Evolutionary conservation across 2,329 filamentous ascomycete species (phyloP).

Genomic region (Penicillium sp.): DNA sequence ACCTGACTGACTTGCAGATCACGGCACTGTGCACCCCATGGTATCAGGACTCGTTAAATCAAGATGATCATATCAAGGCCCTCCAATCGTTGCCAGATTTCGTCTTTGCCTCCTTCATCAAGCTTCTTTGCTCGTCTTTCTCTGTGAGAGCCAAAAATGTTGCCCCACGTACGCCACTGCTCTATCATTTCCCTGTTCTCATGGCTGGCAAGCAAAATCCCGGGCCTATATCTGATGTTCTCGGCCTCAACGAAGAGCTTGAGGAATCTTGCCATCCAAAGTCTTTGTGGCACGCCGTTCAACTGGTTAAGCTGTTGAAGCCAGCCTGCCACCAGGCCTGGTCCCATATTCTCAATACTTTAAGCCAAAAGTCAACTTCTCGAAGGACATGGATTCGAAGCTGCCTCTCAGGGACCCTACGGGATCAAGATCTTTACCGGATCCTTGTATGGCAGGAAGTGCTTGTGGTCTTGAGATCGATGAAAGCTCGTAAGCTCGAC

Average conservation of each 20-base stretch:
- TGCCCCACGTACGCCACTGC: slow-evolving; percentile 16
- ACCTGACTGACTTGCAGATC: slow-evolving; percentile 33
- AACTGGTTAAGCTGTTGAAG: slow-evolving; percentile 31
- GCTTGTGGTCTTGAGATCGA: slow-evolving; percentile 32
- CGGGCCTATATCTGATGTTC: slow-evolving; percentile 19
- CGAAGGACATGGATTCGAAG: neutral
- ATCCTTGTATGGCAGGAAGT: slow-evolving; percentile 41
- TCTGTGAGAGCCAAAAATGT: slow-evolving; percentile 10
- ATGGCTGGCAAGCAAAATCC: slow-evolving; percentile 5
- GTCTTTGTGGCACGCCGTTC: slow-evolving; percentile 37
- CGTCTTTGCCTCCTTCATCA: slow-evolving; percentile 47
- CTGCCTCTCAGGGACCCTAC: neutral
- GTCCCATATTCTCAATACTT: slow-evolving; percentile 35
- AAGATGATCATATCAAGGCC: slow-evolving; percentile 11
- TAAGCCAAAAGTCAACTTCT: slow-evolving; percentile 18
- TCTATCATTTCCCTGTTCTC: slow-evolving; percentile 31
- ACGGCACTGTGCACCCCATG: slow-evolving; percentile 29
- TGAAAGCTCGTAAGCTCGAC: slow-evolving; percentile 32
- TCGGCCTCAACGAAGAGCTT: slow-evolving; percentile 13
- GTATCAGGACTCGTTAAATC: slow-evolving; percentile 11
- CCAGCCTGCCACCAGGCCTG: slow-evolving; percentile 35
- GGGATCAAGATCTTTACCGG: slow-evolving; percentile 26
- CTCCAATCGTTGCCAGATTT: slow-evolving; percentile 33
- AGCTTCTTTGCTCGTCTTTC: slow-evolving; percentile 40
- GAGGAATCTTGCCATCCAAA: slow-evolving; percentile 23